Evolutionary conservation across 768 basidiomycete species (phyloP), one percentile per base, ranked within the genome.

Genomic region (Phaffia tasmanica): DNA sequence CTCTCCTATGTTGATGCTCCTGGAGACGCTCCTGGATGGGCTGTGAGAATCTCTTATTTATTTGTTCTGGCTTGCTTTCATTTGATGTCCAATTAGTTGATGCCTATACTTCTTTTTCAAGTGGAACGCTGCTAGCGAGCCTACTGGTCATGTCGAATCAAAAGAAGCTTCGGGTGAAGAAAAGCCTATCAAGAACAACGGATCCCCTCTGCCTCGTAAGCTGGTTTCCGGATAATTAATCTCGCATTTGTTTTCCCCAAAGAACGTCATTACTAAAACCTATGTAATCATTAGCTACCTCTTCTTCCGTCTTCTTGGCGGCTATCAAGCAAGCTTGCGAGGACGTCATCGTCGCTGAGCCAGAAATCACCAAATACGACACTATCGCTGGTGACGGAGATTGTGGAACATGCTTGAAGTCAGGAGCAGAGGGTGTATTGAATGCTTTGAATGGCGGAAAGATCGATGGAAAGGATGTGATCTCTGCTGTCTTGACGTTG

Each of bases 301-400:
- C 21, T 14, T 32, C 32, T 57, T 32, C 56, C 7, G 14, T 71
- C 8, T 89, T 90, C 74, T 76, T 80, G 53, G 73, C 73, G 2
- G 81, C 81, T 21, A 77, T 93, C 42, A 77, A 79, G 71, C 78
- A 79, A 25, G 86, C 85, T 0, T 86, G 85, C 69, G 74, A 82
- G 23, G 84, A 83, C 1, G 77, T 97, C 68, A 82, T 90, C 67
- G 77, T 77, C 9, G 87, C 86, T 9, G 93, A 97, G 75, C 84
- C 87, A 1, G 90, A 92, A 70, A 90, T 99, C 69, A 97, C 93
- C 18, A 78, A 81, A 23, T 87, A 89, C 84, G 94, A 99, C 75
- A 85, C 82, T 51, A 63, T 97, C 62, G 88, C 89, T 1, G 93
- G 93, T 30, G 93, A 98, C 73, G 93, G 93, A 5, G 83, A 85